Evolutionary conservation across 345 rosid genomes (phyloP), one percentile per base, ranked within the genome.

Genomic region (Lepidium africanum): DNA sequence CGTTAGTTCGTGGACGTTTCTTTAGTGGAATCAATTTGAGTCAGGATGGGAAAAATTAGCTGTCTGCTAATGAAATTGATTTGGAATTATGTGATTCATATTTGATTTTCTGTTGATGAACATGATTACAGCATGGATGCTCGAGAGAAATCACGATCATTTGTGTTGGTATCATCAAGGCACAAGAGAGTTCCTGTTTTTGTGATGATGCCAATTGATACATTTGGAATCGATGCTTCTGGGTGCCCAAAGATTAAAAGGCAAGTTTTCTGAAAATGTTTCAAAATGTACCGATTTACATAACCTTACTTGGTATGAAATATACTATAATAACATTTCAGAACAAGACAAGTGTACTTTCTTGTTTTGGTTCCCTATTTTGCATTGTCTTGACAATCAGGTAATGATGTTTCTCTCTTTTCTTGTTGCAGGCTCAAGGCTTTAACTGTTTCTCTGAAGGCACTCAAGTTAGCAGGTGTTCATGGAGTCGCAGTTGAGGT

Each of bases 401-500:
- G 60, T 59, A 25, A 16, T 60, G 53, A 63, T 37, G 32, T 37
- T 70, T 70, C n/a, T 46, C 27, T 37, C 30, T 75, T 42, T 75
- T 74, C 16, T 46, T 50, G 77, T 78, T 81, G 70, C 84, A 85
- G 90, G 83, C 72, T 81, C 81, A 83, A 77, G 84, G 90, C 87
- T 62, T 78, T 85, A 54, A 85, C 83, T 41, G 81, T 85, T 33
- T 85, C 90, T 78, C 79, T 85, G n/a, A 83, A 76, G 80, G 90
- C 90, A 54, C 87, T 85, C 73, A 85, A 85, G 83, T 65, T 85
- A 80, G 87, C 85, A 33, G 90, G 90, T 61, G 90, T 85, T 71
- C 87, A 85, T 68, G 90, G 90, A 67, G 79, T 85, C 47, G 90
- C 85, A 9, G 87, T 83, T 39, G 90, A 85, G 77, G 85, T 85